These are phyloP conservation scores for Blumeriella jaapii DNA, from an alignment of 2,329 filamentous ascomycete species.

Conservation along the genomic window DNA sequence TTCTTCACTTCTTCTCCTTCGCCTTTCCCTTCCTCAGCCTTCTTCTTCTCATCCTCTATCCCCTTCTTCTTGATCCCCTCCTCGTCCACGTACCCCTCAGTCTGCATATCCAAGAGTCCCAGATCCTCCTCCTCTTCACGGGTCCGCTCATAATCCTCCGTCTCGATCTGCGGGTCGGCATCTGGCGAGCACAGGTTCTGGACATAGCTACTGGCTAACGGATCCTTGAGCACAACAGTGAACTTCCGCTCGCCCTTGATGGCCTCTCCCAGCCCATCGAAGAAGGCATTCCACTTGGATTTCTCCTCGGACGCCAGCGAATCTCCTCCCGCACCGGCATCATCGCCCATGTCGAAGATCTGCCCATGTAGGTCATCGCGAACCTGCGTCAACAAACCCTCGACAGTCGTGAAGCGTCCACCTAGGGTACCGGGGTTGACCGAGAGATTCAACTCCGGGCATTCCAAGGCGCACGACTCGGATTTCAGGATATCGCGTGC, in stretches of 20 bases:
- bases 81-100: slow-evolving; percentile 56
- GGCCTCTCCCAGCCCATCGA: slow-evolving; percentile 61
- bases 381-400: slow-evolving; percentile 86
- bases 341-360: slow-evolving; percentile 67
- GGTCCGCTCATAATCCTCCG: slow-evolving; percentile 76
- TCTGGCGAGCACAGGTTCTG: slow-evolving; percentile 74
- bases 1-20: not conserved
- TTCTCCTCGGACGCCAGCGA: slow-evolving; percentile 58
- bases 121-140: slow-evolving; percentile 90
- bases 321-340: slow-evolving; percentile 55
- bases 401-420: slow-evolving; percentile 92
- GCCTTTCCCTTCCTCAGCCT: slow-evolving; percentile 4
- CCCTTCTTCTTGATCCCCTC: slow-evolving; percentile 20
- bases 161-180: slow-evolving; percentile 66
- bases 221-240: slow-evolving; percentile 74
- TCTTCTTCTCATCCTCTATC: slow-evolving; percentile 11
- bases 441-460: slow-evolving; percentile 74
- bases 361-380: slow-evolving; percentile 78
- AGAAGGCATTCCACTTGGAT: slow-evolving; percentile 70
- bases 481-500: slow-evolving; percentile 91
- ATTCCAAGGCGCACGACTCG: slow-evolving; percentile 79
- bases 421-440: slow-evolving; percentile 92
- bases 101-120: slow-evolving; percentile 85
- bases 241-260: slow-evolving; percentile 74
- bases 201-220: slow-evolving; percentile 84